A percentile compares a stretch with the other conserved stretches of the same genome.
These are phyloP conservation scores for Dendrobium huoshanense DNA, from an alignment of 106 monocot genomes.

Conservation along the genomic window DNA sequence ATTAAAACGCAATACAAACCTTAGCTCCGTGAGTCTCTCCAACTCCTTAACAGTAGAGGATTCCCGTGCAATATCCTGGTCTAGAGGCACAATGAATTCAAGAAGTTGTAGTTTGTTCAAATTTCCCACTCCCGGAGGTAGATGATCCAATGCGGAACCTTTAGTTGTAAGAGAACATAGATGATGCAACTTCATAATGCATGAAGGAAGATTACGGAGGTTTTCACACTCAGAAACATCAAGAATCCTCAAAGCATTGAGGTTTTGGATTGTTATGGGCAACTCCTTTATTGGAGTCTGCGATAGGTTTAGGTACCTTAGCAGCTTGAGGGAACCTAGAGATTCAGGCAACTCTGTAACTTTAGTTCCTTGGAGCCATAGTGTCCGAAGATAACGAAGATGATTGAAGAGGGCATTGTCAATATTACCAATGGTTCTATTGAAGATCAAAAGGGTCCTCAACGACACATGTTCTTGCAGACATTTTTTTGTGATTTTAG, in stretches of 20 bases:
- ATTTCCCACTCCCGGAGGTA: neutral
- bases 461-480: neutral
- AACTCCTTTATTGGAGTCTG: neutral
- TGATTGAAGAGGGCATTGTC: neutral
- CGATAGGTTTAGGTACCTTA: constrained; percentile 10
- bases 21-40: neutral
- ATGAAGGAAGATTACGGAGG: neutral
- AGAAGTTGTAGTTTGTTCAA: neutral
- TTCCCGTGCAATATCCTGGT: neutral
- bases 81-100: neutral
- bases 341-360: constrained; percentile 13
- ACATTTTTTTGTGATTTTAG: neutral
- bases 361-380: neutral
- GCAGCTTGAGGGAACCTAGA: constrained; percentile 11
- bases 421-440: neutral
- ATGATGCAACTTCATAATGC: neutral
- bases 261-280: constrained; percentile 7
- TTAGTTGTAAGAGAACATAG: neutral
- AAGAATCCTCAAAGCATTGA: neutral
- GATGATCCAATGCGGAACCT: neutral
- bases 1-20: neutral
- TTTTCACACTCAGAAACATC: neutral
- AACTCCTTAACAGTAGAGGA: neutral
- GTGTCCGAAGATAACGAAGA: constrained; percentile 8
- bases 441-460: constrained; percentile 7